Conservation (phyloP, 495 filamentous ascomycete genomes). For the Hypoxylon rickii region DNA sequence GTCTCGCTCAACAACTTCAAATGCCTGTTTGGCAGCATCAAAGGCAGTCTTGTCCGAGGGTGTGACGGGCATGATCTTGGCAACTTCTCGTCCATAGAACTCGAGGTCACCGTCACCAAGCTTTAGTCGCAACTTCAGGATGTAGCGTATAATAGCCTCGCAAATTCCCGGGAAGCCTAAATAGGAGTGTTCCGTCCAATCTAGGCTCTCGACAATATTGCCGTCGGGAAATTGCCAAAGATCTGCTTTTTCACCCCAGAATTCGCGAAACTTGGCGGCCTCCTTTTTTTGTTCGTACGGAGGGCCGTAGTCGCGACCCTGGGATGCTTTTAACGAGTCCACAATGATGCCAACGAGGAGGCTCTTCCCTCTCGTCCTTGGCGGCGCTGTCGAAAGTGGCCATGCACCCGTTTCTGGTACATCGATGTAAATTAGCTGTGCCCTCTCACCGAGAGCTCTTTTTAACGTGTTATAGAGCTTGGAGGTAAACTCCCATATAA, state of each 20-base stretch:
- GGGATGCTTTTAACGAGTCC: conserved; percentile 68
- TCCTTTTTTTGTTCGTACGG: conserved; percentile 75
- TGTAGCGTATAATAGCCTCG: conserved; percentile 76
- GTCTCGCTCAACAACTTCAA: conserved; percentile 71
- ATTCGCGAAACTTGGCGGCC: conserved; percentile 68
- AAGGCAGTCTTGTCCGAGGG: conserved; percentile 57
- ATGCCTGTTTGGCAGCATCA: conserved; percentile 57
- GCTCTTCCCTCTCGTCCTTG: conserved; percentile 24
- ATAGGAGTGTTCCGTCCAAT: conserved; percentile 71
- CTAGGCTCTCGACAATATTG: conserved; percentile 74
- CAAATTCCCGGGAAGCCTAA: conserved; percentile 62
- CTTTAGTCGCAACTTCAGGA: conserved; percentile 66
- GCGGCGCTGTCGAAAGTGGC: conserved; percentile 42
- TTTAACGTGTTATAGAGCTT: conserved; percentile 66
- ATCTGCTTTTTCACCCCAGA: conserved; percentile 78
- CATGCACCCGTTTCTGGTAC: conserved; percentile 46
- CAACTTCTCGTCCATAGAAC: conserved; percentile 66
- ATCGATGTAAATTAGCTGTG: conserved; percentile 64
- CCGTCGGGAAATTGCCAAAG: conserved; percentile 76
- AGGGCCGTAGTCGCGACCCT: conserved; percentile 85
- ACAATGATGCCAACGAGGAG: conserved; percentile 72
- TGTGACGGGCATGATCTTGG: conserved; percentile 57
- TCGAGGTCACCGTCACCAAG: conserved; percentile 54
- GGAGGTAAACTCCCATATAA: conserved; percentile 42
- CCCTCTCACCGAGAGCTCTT: conserved; percentile 75